Evolutionary conservation across 768 basidiomycete genomes (phyloP), one percentile per base, ranked within the genome.

Genomic region (Suillus brevipes): DNA sequence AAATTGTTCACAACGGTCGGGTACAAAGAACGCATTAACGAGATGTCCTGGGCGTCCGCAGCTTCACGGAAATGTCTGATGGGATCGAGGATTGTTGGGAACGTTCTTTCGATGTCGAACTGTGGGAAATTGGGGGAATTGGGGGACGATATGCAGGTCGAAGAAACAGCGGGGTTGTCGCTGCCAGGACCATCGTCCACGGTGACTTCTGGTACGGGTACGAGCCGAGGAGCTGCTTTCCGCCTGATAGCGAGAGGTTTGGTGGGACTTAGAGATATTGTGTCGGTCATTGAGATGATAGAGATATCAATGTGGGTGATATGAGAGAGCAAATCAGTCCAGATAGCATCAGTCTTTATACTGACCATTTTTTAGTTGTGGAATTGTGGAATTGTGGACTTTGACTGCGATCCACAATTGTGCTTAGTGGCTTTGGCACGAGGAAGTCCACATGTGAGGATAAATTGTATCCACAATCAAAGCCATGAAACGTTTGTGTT

Each of bases 71-170:
- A 74, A 60, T 74, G 68, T 0, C 66, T 67, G 23, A 74, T 65
- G 4, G 78, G 71, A 16, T 65, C 64, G 59, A 78, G 56, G 61
- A 82, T 77, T 1, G 79, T 77, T 1, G 80, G 78, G 64, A 79
- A 81, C 7, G 77, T 73, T 49, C 65, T 72, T 34, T 78, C 75
- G 23, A 81, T 71, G 42, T 75, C 64, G 61, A 77, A 78, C 9
- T 56, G 69, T n/a, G 71, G 64, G 56, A 60, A 10, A 6, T 36
- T 38, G 50, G n/a, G 12, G 56, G 60, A 10, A 6, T 36, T 38
- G 50, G n/a, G 12, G 37, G 52, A 60, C 10, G 64, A 28, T 13
- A 65, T 42, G 9, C 49, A 45, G 4, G 77, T 74, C 0, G 70
- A 70, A 18, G 77, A 63, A 13, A 73, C 69, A 0, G 66, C 69